phyloP scores from a whole-genome alignment of 768 basidiomycete species.

The Kwoniella pini region DNA sequence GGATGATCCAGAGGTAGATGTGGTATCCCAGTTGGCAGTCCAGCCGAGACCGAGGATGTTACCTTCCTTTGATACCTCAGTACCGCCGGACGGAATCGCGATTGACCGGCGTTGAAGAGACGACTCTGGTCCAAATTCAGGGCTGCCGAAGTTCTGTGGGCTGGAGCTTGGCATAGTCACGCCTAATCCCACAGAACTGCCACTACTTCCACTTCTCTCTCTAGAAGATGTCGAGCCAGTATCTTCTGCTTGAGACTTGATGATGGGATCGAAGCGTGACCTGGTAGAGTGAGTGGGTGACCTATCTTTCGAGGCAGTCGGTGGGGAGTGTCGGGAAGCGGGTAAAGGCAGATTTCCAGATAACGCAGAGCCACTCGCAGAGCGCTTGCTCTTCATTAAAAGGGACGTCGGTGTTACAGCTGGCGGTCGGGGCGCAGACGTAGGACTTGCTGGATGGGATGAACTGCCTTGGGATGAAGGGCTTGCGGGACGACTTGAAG shows the following conservation, averaged over 20 bases:
- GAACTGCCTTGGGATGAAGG: slow-evolving; percentile 30
- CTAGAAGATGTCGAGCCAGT: slow-evolving; percentile 12
- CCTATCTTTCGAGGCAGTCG: slow-evolving; percentile 6
- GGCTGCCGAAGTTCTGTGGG: slow-evolving; percentile 39
- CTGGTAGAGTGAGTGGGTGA: slow-evolving; percentile 20
- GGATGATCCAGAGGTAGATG: slow-evolving; percentile 25
- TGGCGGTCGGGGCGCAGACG: slow-evolving; percentile 7
- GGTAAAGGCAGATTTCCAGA: slow-evolving; percentile 23
- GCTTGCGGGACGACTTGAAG: slow-evolving; percentile 22
- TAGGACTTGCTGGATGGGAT: slow-evolving; percentile 33
- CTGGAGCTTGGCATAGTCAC: slow-evolving; percentile 18
- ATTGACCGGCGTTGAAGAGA: slow-evolving; percentile 12
- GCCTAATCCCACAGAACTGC: slow-evolving; percentile 23
- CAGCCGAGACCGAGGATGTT: slow-evolving; percentile 42
- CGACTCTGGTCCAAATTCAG: slow-evolving; percentile 28
- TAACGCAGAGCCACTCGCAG: slow-evolving; percentile 28
- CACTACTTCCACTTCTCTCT: slow-evolving; percentile 23
- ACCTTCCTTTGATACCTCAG: slow-evolving; percentile 21
- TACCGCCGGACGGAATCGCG: slow-evolving; percentile 8
- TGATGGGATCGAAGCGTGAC: slow-evolving; percentile 16
- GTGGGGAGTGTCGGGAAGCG: slow-evolving; percentile 21
- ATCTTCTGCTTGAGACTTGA: slow-evolving; percentile 2
- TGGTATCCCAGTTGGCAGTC: slow-evolving; percentile 30
- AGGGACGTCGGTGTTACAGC: slow-evolving; percentile 27
- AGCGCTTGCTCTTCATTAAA: slow-evolving; percentile 34